Percentiles rank a stretch among this genome's conserved stretches.
phyloP scores from a whole-genome alignment of 2,329 filamentous ascomycete genomes.

The Eutypa lata region DNA sequence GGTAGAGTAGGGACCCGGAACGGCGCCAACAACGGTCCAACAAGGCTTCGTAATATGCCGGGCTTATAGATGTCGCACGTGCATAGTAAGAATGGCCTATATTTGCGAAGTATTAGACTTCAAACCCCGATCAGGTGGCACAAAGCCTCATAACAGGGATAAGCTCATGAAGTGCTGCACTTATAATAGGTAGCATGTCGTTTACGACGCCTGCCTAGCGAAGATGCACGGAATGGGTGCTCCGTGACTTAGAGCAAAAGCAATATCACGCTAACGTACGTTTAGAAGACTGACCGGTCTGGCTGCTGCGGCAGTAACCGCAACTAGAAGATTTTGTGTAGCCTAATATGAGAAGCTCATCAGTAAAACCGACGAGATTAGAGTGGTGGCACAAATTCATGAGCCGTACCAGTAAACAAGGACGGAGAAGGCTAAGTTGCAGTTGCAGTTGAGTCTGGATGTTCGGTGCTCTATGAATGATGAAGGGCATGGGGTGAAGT shows the following conservation, averaged over 20 bases:
- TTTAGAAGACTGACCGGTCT: conserved; percentile 48
- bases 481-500: background rate
- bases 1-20: conserved; percentile 69
- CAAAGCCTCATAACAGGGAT: background rate
- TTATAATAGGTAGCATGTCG: background rate
- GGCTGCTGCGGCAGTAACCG: conserved; percentile 49
- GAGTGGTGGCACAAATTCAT: background rate
- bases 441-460: background rate
- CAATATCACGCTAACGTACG: conserved; percentile 33
- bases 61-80: conserved; percentile 56
- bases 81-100: conserved; percentile 73
- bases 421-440: background rate
- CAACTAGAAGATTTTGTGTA: conserved; percentile 51
- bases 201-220: background rate
- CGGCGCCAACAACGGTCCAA: conserved; percentile 77
- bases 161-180: background rate
- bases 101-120: conserved; percentile 20
- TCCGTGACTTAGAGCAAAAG: conserved; percentile 6
- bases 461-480: too few species aligned
- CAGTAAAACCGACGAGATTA: background rate
- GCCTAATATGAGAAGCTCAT: conserved; percentile 32
- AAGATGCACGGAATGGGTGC: background rate
- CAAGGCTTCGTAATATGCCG: conserved; percentile 67
- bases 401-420: background rate
- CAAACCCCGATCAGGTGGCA: conserved; percentile 13